Percentiles rank a stretch among this genome's conserved stretches.
These are phyloP conservation scores for Sordariomycetes sp. DNA, from an alignment of 2,329 filamentous ascomycete species.

Conservation along the genomic window DNA sequence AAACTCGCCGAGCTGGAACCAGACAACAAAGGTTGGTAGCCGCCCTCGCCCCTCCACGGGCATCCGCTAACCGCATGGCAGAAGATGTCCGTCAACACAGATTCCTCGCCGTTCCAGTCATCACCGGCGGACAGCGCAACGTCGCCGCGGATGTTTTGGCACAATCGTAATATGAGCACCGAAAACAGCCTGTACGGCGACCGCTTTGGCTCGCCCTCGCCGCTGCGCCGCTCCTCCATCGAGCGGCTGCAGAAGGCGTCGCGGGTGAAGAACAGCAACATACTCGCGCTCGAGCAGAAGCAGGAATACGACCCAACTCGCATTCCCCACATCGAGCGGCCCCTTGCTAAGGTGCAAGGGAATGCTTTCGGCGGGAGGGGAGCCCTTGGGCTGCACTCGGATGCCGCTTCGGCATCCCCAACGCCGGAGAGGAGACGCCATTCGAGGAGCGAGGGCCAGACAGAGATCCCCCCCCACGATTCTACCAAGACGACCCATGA, in stretches of 20 bases:
- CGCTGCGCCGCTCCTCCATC: constrained; percentile 76
- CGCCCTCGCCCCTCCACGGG: background rate
- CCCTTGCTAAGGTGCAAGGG: constrained; percentile 63
- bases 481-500: constrained; percentile 19
- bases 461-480: constrained; percentile 41
- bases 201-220: constrained; percentile 49
- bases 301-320: constrained; percentile 81
- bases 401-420: constrained; percentile 16
- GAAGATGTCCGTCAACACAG: constrained; percentile 57
- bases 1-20: constrained; percentile 87
- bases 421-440: constrained; percentile 23
- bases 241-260: constrained; percentile 92
- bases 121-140: constrained; percentile 57
- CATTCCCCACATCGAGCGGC: constrained; percentile 67
- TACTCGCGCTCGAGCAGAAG: constrained; percentile 85
- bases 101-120: constrained; percentile 75
- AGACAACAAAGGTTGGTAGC: constrained; percentile 51
- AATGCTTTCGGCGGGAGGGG: constrained; percentile 53
- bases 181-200: constrained; percentile 59
- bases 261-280: constrained; percentile 95
- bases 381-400: constrained; percentile 36
- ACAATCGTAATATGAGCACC: constrained; percentile 53
- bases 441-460: constrained; percentile 44
- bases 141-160: constrained; percentile 86
- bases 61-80: constrained; percentile 16